Conservation (phyloP, 768 basidiomycete species). For the Pisolithus microcarpus region DNA sequence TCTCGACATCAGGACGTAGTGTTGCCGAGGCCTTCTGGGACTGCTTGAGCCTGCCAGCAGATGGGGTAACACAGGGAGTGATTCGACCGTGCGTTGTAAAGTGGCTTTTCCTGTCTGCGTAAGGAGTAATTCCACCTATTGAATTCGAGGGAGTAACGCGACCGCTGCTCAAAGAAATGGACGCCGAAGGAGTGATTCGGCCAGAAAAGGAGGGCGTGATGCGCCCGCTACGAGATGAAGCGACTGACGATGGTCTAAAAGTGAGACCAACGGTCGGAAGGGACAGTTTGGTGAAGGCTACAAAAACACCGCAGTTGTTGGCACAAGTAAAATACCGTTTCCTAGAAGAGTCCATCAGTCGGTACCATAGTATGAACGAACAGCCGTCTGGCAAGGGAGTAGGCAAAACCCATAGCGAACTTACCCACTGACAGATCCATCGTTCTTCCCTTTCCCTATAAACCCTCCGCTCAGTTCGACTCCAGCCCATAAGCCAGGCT, state of each 20-base stretch:
- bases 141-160: constrained; percentile 53
- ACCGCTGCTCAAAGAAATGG: constrained; percentile 33
- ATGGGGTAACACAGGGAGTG: constrained; percentile 35
- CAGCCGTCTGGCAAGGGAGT: not conserved
- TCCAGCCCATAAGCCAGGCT: constrained; percentile 87
- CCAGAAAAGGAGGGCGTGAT: constrained; percentile 39
- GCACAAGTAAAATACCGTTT: constrained; percentile 82
- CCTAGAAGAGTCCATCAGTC: constrained; percentile 33
- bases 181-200: constrained; percentile 38
- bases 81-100: constrained; percentile 36
- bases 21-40: constrained; percentile 27
- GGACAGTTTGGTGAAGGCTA: constrained; percentile 75
- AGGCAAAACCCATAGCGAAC: constrained; percentile 24
- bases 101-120: constrained; percentile 23
- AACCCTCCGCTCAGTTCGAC: constrained; percentile 86
- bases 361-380: not conserved
- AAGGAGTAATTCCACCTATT: constrained; percentile 37
- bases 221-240: constrained; percentile 55
- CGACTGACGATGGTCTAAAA: constrained; percentile 69
- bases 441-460: constrained; percentile 89
- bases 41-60: constrained; percentile 27
- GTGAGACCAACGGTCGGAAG: constrained; percentile 58
- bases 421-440: constrained; percentile 85
- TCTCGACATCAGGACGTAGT: constrained; percentile 20
- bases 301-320: constrained; percentile 85